Evolutionary conservation across 495 filamentous ascomycete genomes (phyloP).

Genomic region (Bathelium albidoporum): DNA sequence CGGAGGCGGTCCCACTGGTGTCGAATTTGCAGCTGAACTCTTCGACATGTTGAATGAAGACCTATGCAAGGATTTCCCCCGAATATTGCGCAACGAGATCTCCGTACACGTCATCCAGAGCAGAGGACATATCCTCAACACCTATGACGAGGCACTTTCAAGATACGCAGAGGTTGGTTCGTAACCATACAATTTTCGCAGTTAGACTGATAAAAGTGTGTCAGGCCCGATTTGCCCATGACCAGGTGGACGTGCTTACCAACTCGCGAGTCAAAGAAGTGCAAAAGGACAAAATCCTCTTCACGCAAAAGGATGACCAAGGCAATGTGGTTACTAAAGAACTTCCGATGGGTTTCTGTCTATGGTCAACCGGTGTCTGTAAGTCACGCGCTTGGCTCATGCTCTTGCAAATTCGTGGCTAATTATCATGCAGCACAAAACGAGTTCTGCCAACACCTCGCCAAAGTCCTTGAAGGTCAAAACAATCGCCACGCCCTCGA

Average conservation of each 20-base stretch:
- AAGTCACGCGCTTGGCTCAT: slow-evolving; percentile 19
- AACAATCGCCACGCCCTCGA: slow-evolving; percentile 87
- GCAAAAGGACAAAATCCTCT: slow-evolving; percentile 68
- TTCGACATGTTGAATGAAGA: slow-evolving; percentile 97
- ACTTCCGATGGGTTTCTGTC: slow-evolving; percentile 88
- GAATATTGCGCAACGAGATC: slow-evolving; percentile 86
- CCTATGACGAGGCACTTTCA: slow-evolving; percentile 91
- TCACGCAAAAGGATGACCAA: slow-evolving; percentile 65
- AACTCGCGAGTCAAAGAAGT: slow-evolving; percentile 91
- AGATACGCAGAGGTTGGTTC: slow-evolving; percentile 70
- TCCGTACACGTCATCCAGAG: slow-evolving; percentile 96
- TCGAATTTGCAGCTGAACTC: slow-evolving; percentile 94
- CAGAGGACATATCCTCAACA: slow-evolving; percentile 89
- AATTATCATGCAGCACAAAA: slow-evolving; percentile 45
- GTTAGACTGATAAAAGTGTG: slow-evolving; percentile 5
- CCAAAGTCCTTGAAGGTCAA: slow-evolving; percentile 63
- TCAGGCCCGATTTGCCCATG: slow-evolving; percentile 67
- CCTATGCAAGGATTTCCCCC: slow-evolving; percentile 69
- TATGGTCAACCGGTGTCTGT: slow-evolving; percentile 94
- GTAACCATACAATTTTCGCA: background rate
- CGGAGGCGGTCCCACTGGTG: slow-evolving; percentile 92
- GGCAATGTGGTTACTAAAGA: slow-evolving; percentile 76
- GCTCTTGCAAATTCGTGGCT: background rate
- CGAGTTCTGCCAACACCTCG: slow-evolving; percentile 63
- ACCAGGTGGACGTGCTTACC: slow-evolving; percentile 80